These are phyloP conservation scores for Metarhizium sp. DNA, from an alignment of 2,329 filamentous ascomycete genomes.

Conservation along the genomic window DNA sequence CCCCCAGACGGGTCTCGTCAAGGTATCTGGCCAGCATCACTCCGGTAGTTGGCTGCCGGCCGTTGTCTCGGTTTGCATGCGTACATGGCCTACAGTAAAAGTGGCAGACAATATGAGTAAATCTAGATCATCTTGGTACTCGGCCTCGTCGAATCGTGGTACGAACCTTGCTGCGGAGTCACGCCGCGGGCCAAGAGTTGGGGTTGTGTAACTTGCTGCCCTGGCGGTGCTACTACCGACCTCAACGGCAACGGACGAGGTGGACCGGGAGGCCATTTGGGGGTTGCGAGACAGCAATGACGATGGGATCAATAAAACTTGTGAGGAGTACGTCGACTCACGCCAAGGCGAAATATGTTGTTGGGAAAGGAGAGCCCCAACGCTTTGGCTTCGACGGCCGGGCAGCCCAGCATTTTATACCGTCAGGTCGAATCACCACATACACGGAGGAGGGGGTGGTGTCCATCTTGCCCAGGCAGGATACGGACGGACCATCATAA, in stretches of 20 bases:
- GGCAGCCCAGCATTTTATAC: no score
- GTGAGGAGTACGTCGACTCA: no score
- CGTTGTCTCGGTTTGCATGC: neutral
- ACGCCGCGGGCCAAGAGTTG: neutral
- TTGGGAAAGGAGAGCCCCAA: no score
- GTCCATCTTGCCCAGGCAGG: no score
- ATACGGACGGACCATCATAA: no score
- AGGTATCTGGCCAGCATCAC: neutral
- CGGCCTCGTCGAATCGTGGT: neutral
- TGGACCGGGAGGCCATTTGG: neutral
- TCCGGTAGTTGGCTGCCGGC: no score
- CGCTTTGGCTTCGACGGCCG: no score
- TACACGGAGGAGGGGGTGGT: no score
- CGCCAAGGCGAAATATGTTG: no score
- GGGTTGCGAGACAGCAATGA: neutral
- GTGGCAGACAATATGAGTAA: no score
- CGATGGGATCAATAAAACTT: neutral
- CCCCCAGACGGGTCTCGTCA: neutral
- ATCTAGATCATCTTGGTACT: no score
- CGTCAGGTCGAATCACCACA: no score
- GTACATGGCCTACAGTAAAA: neutral
- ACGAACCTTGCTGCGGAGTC: neutral
- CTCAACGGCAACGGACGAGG: neutral
- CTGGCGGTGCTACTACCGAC: neutral
- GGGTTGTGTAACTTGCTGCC: neutral